These are phyloP conservation scores for Dacryopinax primogenitus DNA, from an alignment of 768 basidiomycete species.

Conservation along the genomic window DNA sequence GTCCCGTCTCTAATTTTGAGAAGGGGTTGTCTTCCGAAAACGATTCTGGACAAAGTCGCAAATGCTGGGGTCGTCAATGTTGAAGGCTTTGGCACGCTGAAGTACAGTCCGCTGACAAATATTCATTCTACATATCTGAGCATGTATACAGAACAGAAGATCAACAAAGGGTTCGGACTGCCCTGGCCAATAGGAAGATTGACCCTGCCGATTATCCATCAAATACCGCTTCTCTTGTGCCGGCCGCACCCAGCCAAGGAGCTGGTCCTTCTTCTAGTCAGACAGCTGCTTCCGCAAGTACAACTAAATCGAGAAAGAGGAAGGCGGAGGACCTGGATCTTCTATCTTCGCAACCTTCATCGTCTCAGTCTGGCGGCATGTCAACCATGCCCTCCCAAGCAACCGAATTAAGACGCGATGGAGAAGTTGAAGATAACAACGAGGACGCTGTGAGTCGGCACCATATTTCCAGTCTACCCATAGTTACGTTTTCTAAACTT, in stretches of 20 bases:
- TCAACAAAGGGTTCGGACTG: slow-evolving; percentile 47
- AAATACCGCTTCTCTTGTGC: background rate
- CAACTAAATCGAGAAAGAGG: background rate
- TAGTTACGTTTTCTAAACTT: too few species aligned
- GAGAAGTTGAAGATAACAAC: slow-evolving; percentile 36
- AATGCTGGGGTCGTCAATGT: background rate
- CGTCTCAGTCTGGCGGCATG: background rate
- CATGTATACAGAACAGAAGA: slow-evolving; percentile 39
- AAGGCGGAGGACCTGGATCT: background rate
- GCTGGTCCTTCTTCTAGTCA: background rate
- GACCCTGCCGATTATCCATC: slow-evolving; percentile 46
- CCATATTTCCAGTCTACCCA: too few species aligned
- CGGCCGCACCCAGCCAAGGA: background rate
- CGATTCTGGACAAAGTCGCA: background rate
- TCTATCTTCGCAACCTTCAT: background rate
- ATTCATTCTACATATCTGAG: background rate
- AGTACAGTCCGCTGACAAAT: background rate
- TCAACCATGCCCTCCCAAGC: slow-evolving; percentile 1
- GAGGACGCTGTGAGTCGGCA: slow-evolving; percentile 24
- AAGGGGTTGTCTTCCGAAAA: background rate
- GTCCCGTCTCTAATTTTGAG: background rate
- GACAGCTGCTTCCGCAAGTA: background rate
- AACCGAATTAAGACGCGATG: slow-evolving; percentile 6
- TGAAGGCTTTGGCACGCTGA: background rate
- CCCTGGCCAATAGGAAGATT: slow-evolving; percentile 42